Percentiles rank a stretch among this genome's conserved stretches.
phyloP scores from a whole-genome alignment of 345 rosid genomes.

The Combretum micranthum region DNA sequence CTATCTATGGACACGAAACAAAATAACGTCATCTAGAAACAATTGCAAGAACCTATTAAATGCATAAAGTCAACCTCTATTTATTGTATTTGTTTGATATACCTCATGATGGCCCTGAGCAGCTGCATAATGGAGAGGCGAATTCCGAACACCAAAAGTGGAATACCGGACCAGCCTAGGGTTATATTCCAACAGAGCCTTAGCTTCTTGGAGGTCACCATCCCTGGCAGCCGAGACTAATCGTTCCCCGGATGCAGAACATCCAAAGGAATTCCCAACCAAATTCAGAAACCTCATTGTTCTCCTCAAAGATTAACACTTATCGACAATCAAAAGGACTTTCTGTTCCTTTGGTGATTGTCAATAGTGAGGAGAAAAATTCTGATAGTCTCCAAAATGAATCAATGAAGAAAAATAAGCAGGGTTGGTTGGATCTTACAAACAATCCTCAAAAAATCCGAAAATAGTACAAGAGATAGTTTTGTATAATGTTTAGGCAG shows the following conservation, averaged over 20 bases:
- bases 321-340: too few species aligned
- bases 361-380: too few species aligned
- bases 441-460: background rate
- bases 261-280: constrained; percentile 91
- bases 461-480: background rate
- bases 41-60: background rate
- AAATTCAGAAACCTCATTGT: constrained; percentile 75
- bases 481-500: background rate
- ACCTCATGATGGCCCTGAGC: constrained; percentile 99
- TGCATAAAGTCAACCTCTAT: too few species aligned
- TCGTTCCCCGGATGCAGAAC: constrained; percentile 99
- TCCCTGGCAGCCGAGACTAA: constrained; percentile 97
- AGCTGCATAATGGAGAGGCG: constrained; percentile 96
- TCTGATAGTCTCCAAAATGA: too few species aligned
- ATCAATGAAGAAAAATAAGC: too few species aligned
- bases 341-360: too few species aligned
- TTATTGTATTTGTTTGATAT: constrained; percentile 1
- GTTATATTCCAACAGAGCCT: constrained; percentile 83
- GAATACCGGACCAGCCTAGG: constrained; percentile 92
- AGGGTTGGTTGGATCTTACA: too few species aligned
- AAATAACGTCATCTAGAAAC: constrained; percentile 8
- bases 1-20: constrained; percentile 49
- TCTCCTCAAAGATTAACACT: background rate
- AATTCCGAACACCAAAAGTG: constrained; percentile 90
- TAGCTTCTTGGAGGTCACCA: constrained; percentile 95